phyloP scores from a whole-genome alignment of 495 filamentous ascomycete genomes.

The Neurospora sp. region DNA sequence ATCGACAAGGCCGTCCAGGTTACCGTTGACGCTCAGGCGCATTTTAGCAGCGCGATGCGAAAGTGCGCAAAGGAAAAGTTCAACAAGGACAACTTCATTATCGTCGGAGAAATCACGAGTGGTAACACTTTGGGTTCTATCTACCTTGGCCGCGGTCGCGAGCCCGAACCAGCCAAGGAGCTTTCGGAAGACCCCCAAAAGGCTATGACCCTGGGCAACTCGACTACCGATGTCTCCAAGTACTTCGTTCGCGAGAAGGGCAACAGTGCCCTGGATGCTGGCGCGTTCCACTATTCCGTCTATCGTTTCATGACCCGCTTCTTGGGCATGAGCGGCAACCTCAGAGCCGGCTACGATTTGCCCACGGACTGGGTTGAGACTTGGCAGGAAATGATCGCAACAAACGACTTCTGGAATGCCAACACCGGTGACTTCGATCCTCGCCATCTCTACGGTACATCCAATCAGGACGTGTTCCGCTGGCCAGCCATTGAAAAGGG shows the following conservation, averaged over 20 bases:
- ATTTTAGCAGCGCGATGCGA: constrained; percentile 44
- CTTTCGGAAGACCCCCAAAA: constrained; percentile 1
- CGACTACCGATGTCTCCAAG: constrained; percentile 27
- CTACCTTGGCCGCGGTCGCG: constrained; percentile 55
- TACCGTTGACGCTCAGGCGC: constrained; percentile 52
- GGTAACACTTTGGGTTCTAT: constrained; percentile 56
- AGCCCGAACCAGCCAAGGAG: constrained; percentile 36
- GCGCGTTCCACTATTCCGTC: constrained; percentile 63
- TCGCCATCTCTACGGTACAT: constrained; percentile 58
- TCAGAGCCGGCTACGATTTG: constrained; percentile 50
- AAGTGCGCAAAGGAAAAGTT: constrained; percentile 42
- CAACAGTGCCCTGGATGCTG: constrained; percentile 51
- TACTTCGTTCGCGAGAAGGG: constrained; percentile 49
- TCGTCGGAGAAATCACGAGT: constrained; percentile 55
- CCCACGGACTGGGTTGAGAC: constrained; percentile 51
- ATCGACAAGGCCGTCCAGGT: constrained; percentile 61
- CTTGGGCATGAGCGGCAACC: constrained; percentile 53
- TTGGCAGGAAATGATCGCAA: constrained; percentile 51
- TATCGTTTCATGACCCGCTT: constrained; percentile 60
- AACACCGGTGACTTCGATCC: constrained; percentile 61
- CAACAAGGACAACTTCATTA: constrained; percentile 54
- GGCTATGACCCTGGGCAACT: constrained; percentile 37
- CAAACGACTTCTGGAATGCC: constrained; percentile 56
- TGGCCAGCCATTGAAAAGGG: constrained; percentile 61
- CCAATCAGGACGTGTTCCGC: constrained; percentile 67